Evolutionary conservation across 78 protist species (phyloP), one percentile per base, ranked within the genome.

Genomic region (Speleostelium caveatum): DNA sequence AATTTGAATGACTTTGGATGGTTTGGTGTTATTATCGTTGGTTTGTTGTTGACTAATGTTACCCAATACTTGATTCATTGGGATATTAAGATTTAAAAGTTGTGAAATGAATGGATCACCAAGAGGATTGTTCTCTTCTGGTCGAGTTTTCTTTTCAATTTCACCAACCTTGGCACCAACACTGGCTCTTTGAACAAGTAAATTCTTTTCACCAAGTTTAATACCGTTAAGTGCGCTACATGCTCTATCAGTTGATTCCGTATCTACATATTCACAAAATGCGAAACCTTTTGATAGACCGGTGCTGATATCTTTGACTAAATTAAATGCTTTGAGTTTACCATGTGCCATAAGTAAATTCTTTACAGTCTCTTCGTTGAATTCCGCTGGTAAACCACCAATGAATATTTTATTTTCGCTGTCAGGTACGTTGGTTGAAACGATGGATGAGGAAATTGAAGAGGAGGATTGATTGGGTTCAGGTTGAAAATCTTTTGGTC

Each of bases 401-500:
- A 92, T 61, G 42, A 58, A 92, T 0, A 92, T 71, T 62, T 92
- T 92, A 45, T 92, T 62, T 19, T 72, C 87, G 30, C 73, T 51
- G 42, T 92, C 95, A 0, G 89, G 93, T 30, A 92, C 92, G 78
- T 92, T 92, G 60, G 95, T 92, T 10, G 90, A 55, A 5, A 92
- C 71, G 5, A 92, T 92, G 0, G 86, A 62, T 7, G 71, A 28
- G 3, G 55, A 12, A 2, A 71, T 28, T 2, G 59, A 0, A 12
- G 17, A 35, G 17, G 53, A 59, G n/a, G 65, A 21, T 1, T 2
- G 24, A 35, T 35, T 62, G 21, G 59, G 24, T 1, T 38, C 24
- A 1, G 88, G 22, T 45, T 75, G 86, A 59, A 49, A 93, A 71
- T 93, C 96, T 17, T 74, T 93, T 30, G 96, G 96, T 49, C 96